These are phyloP conservation scores for Sistotremastrum niveocremeum DNA, from an alignment of 768 basidiomycete genomes.

Conservation along the genomic window DNA sequence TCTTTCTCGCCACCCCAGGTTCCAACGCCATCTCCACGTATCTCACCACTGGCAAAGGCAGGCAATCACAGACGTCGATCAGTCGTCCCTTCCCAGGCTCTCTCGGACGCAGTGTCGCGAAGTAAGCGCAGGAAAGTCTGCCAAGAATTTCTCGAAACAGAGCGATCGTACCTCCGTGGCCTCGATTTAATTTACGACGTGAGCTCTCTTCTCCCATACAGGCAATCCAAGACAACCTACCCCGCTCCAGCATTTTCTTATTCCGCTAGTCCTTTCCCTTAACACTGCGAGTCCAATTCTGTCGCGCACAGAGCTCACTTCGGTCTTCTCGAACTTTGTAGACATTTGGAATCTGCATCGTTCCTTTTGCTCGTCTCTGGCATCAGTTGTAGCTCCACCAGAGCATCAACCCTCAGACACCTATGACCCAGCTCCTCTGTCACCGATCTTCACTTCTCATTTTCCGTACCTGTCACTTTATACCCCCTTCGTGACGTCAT, in stretches of 20 bases:
- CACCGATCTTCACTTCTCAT: slow-evolving; percentile 58
- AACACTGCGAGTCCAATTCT: slow-evolving; percentile 58
- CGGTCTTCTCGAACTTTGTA: slow-evolving; percentile 78
- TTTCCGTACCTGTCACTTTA: slow-evolving; percentile 84
- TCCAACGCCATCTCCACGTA: slow-evolving; percentile 21
- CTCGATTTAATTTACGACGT: slow-evolving; percentile 75
- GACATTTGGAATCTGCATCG: slow-evolving; percentile 86
- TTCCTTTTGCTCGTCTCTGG: slow-evolving; percentile 52
- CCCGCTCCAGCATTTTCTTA: slow-evolving; percentile 58
- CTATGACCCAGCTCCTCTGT: slow-evolving; percentile 27
- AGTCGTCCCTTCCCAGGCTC: slow-evolving; percentile 27
- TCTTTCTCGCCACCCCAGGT: slow-evolving; percentile 8
- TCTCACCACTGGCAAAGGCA: slow-evolving; percentile 15
- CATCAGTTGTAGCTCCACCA: slow-evolving; percentile 24
- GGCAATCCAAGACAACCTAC: slow-evolving; percentile 4
- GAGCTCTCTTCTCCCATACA: slow-evolving; percentile 13
- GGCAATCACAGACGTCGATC: slow-evolving; percentile 21
- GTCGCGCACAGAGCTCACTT: slow-evolving; percentile 50
- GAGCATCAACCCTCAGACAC: slow-evolving; percentile 5
- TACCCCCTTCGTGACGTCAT: slow-evolving; percentile 72
- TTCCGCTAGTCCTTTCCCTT: slow-evolving; percentile 63
- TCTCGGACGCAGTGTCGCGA: slow-evolving; percentile 23
- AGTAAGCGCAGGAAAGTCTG: slow-evolving; percentile 54
- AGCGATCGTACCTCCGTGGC: slow-evolving; percentile 68
- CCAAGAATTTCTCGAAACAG: slow-evolving; percentile 73